These are phyloP conservation scores for Chlamydomonas incerta DNA, from an alignment of 139 green algal genomes.

Conservation along the genomic window DNA sequence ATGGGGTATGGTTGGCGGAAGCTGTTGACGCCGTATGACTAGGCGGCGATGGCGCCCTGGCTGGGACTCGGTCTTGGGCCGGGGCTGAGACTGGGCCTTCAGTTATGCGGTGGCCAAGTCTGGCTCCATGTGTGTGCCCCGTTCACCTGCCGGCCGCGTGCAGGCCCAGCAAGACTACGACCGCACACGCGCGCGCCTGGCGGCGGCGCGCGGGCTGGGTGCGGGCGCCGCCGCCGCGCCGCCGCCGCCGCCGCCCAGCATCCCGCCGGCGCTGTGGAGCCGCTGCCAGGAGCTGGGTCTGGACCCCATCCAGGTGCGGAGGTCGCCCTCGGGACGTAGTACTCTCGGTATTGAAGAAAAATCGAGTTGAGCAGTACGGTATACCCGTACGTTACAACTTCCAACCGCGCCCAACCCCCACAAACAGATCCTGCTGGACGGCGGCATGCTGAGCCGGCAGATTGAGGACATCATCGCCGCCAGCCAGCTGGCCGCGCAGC, in stretches of 20 bases:
- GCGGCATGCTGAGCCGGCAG: slow-evolving; percentile 9
- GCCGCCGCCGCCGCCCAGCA: slow-evolving; percentile 20
- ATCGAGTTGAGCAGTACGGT: background rate
- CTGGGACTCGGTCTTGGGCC: too few species aligned
- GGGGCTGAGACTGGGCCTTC: too few species aligned
- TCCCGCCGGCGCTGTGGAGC: slow-evolving; percentile 8
- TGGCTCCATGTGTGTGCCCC: too few species aligned
- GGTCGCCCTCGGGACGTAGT: too few species aligned
- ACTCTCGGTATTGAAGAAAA: background rate
- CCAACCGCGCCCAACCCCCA: background rate
- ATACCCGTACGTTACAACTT: background rate
- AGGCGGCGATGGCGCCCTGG: too few species aligned
- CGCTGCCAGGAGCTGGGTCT: background rate
- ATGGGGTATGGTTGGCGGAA: background rate
- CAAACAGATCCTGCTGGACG: slow-evolving; percentile 27
- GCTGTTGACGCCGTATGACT: too few species aligned
- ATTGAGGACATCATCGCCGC: slow-evolving; percentile 22
- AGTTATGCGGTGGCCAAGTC: background rate
- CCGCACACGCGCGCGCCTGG: background rate
- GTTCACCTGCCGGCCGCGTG: too few species aligned
- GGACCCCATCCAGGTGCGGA: slow-evolving; percentile 22
- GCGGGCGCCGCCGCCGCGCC: background rate
- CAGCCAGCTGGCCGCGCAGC: slow-evolving; percentile 2
- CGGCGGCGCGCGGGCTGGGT: slow-evolving; percentile 16
- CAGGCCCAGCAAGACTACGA: slow-evolving; percentile 39